A percentile compares a stretch with the other conserved stretches of the same genome.
Conservation (phyloP, 805 yeast genomes). For the Cyberlindnera nakhonratchasimensis region DNA sequence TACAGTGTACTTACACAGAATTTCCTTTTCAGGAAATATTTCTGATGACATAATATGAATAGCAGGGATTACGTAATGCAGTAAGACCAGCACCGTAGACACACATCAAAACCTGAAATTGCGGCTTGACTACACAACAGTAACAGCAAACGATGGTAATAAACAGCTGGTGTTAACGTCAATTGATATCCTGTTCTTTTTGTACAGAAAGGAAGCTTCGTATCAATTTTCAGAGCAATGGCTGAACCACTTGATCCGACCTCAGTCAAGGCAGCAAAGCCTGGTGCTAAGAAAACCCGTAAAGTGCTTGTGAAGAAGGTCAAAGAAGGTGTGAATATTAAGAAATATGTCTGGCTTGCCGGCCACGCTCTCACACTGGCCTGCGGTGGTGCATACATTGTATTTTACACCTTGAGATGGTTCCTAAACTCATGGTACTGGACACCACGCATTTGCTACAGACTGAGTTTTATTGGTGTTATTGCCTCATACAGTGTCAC, state of each 20-base stretch:
- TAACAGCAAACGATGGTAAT: neutral
- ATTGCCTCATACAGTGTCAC: constrained; percentile 50
- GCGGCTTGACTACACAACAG: neutral
- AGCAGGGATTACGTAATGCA: neutral
- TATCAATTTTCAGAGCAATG: neutral
- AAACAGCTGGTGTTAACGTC: no score
- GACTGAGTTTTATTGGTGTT: constrained; percentile 55
- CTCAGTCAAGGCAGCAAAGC: constrained; percentile 16
- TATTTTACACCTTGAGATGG: constrained; percentile 30
- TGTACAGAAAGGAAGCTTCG: no score
- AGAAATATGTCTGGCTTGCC: constrained; percentile 49
- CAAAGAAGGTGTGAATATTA: constrained; percentile 36
- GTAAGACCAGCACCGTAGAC: neutral
- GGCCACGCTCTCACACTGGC: constrained; percentile 49
- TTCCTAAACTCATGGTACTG: constrained; percentile 33
- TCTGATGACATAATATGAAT: no score
- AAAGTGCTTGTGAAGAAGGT: constrained; percentile 36
- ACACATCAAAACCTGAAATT: constrained; percentile 1
- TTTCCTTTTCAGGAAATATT: neutral
- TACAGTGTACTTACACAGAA: neutral
- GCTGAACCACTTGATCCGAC: constrained; percentile 17
- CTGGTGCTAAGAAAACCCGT: constrained; percentile 26
- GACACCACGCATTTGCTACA: constrained; percentile 50
- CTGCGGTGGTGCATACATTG: constrained; percentile 39
- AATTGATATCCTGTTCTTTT: no score